These are phyloP conservation scores for Neckera pumila DNA, from an alignment of 225 moss, liverwort and hornwort genomes.

Conservation along the genomic window DNA sequence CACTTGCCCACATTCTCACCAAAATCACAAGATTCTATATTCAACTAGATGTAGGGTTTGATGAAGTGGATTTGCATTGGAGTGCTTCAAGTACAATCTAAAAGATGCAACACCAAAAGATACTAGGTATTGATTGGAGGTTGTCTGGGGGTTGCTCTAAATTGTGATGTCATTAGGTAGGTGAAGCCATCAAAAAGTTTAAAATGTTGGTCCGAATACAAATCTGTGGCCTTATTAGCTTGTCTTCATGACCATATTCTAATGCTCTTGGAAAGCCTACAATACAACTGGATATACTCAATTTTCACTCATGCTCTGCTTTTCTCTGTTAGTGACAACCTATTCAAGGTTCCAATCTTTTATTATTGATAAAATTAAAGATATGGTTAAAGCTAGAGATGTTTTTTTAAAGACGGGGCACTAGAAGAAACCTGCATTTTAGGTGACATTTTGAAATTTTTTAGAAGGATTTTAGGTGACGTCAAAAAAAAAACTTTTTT, in stretches of 20 bases:
- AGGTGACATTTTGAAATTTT: no score
- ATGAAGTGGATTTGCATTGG: background rate
- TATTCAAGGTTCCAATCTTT: background rate
- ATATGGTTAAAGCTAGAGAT: background rate
- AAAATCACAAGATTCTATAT: background rate
- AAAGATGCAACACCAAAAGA: background rate
- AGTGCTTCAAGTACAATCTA: fast-evolving
- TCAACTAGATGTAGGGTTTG: background rate
- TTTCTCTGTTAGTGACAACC: fast-evolving
- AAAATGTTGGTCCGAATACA: background rate
- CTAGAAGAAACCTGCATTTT: no score
- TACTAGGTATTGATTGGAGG: background rate
- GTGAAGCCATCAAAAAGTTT: background rate
- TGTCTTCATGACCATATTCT: background rate
- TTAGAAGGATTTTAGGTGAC: no score
- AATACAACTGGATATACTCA: background rate
- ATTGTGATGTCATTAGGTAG: fast-evolving
- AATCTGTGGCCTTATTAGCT: fast-evolving
- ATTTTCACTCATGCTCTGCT: fast-evolving
- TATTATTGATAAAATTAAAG: background rate
- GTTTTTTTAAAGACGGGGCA: background rate
- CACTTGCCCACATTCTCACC: background rate
- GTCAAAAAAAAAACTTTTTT: no score
- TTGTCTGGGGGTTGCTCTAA: background rate
- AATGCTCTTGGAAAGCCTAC: background rate